Evolutionary conservation across 2,329 filamentous ascomycete species (phyloP).

Genomic region (Colletotrichum sidae): DNA sequence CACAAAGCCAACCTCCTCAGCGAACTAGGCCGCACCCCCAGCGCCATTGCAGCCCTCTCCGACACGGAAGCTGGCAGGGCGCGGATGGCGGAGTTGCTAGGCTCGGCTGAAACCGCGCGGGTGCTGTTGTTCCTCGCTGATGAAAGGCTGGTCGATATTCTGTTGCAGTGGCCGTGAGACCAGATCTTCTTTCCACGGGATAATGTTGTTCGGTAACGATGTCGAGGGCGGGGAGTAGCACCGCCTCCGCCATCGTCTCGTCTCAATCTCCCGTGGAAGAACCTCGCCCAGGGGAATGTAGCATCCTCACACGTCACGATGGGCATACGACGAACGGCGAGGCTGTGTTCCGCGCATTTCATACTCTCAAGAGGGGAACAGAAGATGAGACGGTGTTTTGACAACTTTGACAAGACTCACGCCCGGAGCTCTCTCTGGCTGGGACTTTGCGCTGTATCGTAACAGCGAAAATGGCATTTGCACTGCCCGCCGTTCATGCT

Average conservation of each 20-base stretch:
- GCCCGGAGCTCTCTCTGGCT: no score
- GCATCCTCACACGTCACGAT: no score
- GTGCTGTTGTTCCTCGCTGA: slow-evolving; percentile 46
- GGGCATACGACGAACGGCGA: slow-evolving; percentile 14
- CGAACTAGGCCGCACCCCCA: slow-evolving; percentile 43
- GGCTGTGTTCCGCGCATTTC: slow-evolving; percentile 24
- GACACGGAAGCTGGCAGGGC: slow-evolving; percentile 37
- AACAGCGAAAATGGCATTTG: neutral
- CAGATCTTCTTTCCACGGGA: no score
- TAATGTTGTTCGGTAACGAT: no score
- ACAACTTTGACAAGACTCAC: neutral
- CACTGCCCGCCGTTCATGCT: slow-evolving; percentile 16
- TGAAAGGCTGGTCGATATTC: slow-evolving; percentile 24
- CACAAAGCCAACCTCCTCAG: slow-evolving; percentile 44
- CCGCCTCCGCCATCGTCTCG: no score
- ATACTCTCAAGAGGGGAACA: neutral
- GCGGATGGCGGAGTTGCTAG: slow-evolving; percentile 44
- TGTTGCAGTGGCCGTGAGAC: no score
- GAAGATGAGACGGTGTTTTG: slow-evolving; percentile 22
- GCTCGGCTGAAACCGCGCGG: slow-evolving; percentile 43
- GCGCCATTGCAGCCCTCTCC: slow-evolving; percentile 42
- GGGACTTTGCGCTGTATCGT: no score
- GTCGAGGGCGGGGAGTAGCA: no score
- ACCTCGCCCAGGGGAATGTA: no score
- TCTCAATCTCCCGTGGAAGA: no score